Evolutionary conservation across 2,329 filamentous ascomycete genomes (phyloP), one percentile per base, ranked within the genome.

Genomic region (Periglandula ipomoeae): DNA sequence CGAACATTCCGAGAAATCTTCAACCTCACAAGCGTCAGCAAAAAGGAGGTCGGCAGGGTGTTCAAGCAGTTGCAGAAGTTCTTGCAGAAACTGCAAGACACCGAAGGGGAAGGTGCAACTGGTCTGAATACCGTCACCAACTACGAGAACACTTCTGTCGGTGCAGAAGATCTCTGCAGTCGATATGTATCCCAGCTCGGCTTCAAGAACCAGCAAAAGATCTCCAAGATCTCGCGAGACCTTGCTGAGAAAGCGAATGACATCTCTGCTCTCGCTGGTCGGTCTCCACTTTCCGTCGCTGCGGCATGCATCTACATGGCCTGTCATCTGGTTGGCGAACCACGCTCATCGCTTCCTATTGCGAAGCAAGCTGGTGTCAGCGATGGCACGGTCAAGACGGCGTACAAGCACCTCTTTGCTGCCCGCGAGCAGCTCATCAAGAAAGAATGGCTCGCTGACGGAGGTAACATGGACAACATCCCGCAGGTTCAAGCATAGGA

Each of bases 271-370:
- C 78, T 97, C 52, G 90, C 91, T 32, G 93, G 93, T 56, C 88
- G 93, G 51, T 97, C 91, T 50, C 93, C 93, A 19, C 75, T 98
- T 44, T 96, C 91, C 1, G 89, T 94, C 52, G 91, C 94, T 6
- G 91, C 90, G 17, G 90, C 93, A 27, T 95, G 89, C 65, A 96
- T 98, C 66, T 98, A 93, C 74, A 93, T 97, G 82, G 87, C 91
- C 4, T 89, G 88, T 26, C 82, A 91, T 61, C 76, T 97, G 34
- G 85, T 95, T 71, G 87, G 84, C 49, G 80, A 93, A 56, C 74
- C 81, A 19, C 87, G 86, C 59, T 74, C 80, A 6, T 85, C 89
- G n/a, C 90, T 90, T 65, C 86, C 94, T 52, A 96, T 98, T 58
- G 87, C 89, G 5, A 67, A 70, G 22, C 84, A 93, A 17, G 89